Evolutionary conservation across 352 stramenopile genomes (phyloP).

Genomic region (Pythium guiyangense): DNA sequence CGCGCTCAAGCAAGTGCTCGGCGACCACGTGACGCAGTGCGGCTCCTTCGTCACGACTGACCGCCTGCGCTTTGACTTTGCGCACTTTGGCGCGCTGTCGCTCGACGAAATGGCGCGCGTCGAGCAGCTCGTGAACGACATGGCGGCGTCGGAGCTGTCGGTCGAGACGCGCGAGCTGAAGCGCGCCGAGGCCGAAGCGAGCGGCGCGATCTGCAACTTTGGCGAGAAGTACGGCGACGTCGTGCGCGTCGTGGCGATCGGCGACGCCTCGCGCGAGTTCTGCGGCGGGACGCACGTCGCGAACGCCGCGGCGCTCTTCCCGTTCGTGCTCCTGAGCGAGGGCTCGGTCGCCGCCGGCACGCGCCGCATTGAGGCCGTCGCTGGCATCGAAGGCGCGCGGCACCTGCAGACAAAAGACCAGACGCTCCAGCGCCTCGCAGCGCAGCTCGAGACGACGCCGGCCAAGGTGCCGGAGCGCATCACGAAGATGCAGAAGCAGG

Average conservation of each 20-base stretch:
- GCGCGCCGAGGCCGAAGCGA: slow-evolving; percentile 45
- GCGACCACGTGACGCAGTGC: slow-evolving; percentile 66
- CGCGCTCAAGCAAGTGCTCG: slow-evolving; percentile 61
- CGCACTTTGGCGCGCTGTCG: slow-evolving; percentile 68
- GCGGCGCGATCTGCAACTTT: slow-evolving; percentile 74
- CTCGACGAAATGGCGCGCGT: slow-evolving; percentile 54
- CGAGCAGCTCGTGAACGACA: slow-evolving; percentile 49
- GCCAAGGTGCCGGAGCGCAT: slow-evolving; percentile 63
- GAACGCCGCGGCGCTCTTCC: slow-evolving; percentile 45
- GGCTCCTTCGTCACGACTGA: slow-evolving; percentile 60
- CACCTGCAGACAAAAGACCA: slow-evolving; percentile 59
- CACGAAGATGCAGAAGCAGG: slow-evolving; percentile 63
- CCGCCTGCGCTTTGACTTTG: slow-evolving; percentile 79
- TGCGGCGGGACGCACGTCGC: slow-evolving; percentile 73
- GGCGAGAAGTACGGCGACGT: slow-evolving; percentile 79
- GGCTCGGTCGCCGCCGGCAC: slow-evolving; percentile 78
- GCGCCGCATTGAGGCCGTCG: slow-evolving; percentile 64
- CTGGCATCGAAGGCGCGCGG: slow-evolving; percentile 41
- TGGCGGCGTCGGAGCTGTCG: slow-evolving; percentile 32
- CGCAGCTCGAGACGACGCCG: slow-evolving; percentile 60
- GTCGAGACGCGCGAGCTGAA: slow-evolving; percentile 42
- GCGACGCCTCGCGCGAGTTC: slow-evolving; percentile 55
- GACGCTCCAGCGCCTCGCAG: slow-evolving; percentile 32
- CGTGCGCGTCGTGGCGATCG: slow-evolving; percentile 67
- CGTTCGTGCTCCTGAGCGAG: slow-evolving; percentile 73